These are phyloP conservation scores for Panaeolus papilionaceus DNA, from an alignment of 768 basidiomycete genomes.

Conservation along the genomic window DNA sequence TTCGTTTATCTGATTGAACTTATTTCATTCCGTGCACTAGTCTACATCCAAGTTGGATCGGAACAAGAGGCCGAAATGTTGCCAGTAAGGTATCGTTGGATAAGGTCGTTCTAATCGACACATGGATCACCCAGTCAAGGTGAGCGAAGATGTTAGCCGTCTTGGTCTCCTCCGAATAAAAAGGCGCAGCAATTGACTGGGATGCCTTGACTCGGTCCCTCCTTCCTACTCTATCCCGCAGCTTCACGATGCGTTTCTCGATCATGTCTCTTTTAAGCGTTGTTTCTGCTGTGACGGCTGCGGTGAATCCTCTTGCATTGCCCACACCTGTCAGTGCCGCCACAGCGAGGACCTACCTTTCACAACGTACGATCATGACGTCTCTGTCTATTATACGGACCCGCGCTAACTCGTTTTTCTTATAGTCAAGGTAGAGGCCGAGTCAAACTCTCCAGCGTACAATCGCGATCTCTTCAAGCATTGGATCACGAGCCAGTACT, in stretches of 20 bases:
- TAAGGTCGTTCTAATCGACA: not conserved
- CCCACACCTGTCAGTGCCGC: conserved; percentile 39
- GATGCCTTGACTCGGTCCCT: not conserved
- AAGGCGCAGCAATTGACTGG: not conserved
- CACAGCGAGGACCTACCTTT: conserved; percentile 42
- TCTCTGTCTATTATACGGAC: not conserved
- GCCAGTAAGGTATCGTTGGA: not conserved
- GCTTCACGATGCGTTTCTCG: conserved; percentile 6
- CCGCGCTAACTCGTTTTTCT: not conserved
- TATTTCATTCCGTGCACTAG: conserved; percentile 40
- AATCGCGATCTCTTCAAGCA: conserved; percentile 47
- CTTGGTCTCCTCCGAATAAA: not conserved
- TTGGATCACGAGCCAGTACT: conserved; percentile 53
- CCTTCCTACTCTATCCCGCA: not conserved
- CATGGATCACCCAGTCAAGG: not conserved
- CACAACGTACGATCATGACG: conserved; percentile 31
- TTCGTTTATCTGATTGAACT: too few relatives aligned
- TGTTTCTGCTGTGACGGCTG: not conserved
- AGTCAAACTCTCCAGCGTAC: conserved; percentile 42
- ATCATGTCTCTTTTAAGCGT: conserved; percentile 5
- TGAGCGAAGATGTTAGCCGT: not conserved
- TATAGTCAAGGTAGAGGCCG: conserved; percentile 40
- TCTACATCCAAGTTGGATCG: conserved; percentile 77
- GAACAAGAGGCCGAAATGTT: conserved; percentile 57
- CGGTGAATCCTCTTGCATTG: conserved; percentile 25